phyloP scores from a whole-genome alignment of 768 basidiomycete genomes.

The Boletus tylopilopsis region DNA sequence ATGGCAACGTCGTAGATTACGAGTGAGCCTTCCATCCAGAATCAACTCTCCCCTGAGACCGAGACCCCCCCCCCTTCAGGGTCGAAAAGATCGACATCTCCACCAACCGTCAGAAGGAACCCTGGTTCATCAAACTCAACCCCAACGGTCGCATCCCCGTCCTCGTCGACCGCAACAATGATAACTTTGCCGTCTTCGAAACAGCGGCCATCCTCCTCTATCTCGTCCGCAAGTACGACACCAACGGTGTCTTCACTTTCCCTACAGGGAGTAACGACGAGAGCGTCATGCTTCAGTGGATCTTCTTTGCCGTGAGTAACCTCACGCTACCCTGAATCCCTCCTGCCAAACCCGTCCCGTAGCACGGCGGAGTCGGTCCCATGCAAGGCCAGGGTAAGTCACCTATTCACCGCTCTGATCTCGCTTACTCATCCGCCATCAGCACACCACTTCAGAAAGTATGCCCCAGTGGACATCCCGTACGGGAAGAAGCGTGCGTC shows the following conservation, averaged over 20 bases:
- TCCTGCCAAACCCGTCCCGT: conserved; percentile 1
- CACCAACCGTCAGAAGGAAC: conserved; percentile 74
- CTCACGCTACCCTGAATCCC: not conserved
- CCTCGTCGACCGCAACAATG: conserved; percentile 54
- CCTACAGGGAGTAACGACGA: conserved; percentile 56
- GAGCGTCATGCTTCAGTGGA: conserved; percentile 79
- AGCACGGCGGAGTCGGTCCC: conserved; percentile 83
- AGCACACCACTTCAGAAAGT: conserved; percentile 70
- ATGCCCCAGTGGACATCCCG: conserved; percentile 62
- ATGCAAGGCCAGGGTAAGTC: conserved; percentile 71
- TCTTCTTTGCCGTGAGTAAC: conserved; percentile 68
- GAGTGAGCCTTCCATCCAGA: conserved; percentile 34
- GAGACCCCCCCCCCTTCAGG: conserved; percentile 30
- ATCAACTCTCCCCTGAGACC: not conserved
- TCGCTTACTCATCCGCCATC: not conserved
- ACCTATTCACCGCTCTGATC: not conserved
- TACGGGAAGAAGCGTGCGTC: conserved; percentile 61
- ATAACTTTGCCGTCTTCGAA: conserved; percentile 68
- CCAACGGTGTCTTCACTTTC: conserved; percentile 66
- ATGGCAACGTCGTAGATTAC: conserved; percentile 45
- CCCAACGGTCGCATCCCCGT: conserved; percentile 73
- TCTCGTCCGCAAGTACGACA: conserved; percentile 78
- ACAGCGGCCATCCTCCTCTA: conserved; percentile 82
- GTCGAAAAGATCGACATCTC: conserved; percentile 51
- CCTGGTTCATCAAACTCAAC: conserved; percentile 73